These are phyloP conservation scores for Acanthamoeba lenticulata DNA, from an alignment of 208 protist genomes.

Conservation along the genomic window DNA sequence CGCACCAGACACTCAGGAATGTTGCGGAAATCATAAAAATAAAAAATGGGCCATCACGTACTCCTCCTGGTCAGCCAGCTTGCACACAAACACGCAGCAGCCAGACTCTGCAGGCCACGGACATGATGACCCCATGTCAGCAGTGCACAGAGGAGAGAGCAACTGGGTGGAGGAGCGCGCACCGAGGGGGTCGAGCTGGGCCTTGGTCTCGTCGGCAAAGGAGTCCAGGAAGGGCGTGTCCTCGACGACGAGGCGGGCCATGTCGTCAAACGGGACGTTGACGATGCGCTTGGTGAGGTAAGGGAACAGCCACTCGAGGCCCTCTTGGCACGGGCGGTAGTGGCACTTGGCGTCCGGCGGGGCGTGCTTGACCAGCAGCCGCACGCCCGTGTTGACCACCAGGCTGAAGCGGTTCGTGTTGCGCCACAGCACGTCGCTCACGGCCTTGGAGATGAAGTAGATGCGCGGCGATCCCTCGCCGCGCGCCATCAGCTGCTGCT, in stretches of 20 bases:
- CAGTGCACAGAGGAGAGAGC: neutral
- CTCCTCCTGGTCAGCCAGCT: neutral
- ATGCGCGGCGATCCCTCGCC: neutral
- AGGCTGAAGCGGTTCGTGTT: neutral
- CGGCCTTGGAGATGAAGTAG: neutral
- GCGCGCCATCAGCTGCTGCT: neutral
- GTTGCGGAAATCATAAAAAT: neutral
- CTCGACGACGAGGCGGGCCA: neutral
- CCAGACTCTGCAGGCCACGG: neutral
- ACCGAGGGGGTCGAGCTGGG: slow-evolving; percentile 3
- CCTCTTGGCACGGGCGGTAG: slow-evolving; percentile 9
- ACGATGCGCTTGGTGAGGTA: neutral
- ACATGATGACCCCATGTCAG: neutral
- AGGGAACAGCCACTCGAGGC: neutral
- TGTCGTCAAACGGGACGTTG: neutral
- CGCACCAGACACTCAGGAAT: neutral
- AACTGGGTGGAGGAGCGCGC: neutral
- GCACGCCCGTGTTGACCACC: neutral
- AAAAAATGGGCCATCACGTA: neutral
- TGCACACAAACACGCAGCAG: neutral
- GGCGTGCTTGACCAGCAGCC: neutral
- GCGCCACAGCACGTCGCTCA: neutral
- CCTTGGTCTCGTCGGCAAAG: neutral
- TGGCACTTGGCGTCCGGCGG: neutral
- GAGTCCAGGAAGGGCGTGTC: neutral